phyloP scores from a whole-genome alignment of 768 basidiomycete genomes.

The Lepiota subincarnata region DNA sequence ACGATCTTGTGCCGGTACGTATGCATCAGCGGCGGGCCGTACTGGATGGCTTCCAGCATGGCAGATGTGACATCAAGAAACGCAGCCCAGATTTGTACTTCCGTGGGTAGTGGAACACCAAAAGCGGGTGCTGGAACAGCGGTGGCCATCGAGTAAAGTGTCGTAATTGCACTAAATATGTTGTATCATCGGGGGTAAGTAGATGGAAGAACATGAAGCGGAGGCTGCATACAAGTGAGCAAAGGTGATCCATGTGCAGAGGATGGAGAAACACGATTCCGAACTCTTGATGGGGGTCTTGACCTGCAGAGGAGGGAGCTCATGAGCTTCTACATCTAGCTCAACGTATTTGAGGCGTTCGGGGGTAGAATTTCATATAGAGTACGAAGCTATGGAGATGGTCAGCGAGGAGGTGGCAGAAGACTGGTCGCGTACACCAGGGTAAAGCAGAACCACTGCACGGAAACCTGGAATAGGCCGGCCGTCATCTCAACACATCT shows the following conservation, averaged over 20 bases:
- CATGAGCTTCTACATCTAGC: slow-evolving; percentile 15
- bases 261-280: slow-evolving; percentile 77
- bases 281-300: slow-evolving; percentile 51
- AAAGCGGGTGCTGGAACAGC: slow-evolving; percentile 32
- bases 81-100: slow-evolving; percentile 62
- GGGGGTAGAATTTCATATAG: slow-evolving; percentile 92
- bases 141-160: slow-evolving; percentile 54
- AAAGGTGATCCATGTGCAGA: slow-evolving; percentile 65
- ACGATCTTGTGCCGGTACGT: slow-evolving; percentile 81
- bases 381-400: slow-evolving; percentile 67
- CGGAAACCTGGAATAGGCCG: slow-evolving; percentile 74
- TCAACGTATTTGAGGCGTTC: slow-evolving; percentile 65
- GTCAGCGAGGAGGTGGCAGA: not conserved
- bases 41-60: slow-evolving; percentile 77
- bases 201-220: not conserved
- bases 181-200: slow-evolving; percentile 26
- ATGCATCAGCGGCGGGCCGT: slow-evolving; percentile 78
- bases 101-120: slow-evolving; percentile 26
- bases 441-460: slow-evolving; percentile 84
- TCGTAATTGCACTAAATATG: slow-evolving; percentile 52
- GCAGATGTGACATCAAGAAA: slow-evolving; percentile 84
- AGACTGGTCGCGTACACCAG: slow-evolving; percentile 59
- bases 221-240: slow-evolving; percentile 65
- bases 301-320: slow-evolving; percentile 34
- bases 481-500: slow-evolving; percentile 77